Evolutionary conservation across 352 stramenopile genomes (phyloP), one percentile per base, ranked within the genome.

Genomic region (Pythium pyrilobum): DNA sequence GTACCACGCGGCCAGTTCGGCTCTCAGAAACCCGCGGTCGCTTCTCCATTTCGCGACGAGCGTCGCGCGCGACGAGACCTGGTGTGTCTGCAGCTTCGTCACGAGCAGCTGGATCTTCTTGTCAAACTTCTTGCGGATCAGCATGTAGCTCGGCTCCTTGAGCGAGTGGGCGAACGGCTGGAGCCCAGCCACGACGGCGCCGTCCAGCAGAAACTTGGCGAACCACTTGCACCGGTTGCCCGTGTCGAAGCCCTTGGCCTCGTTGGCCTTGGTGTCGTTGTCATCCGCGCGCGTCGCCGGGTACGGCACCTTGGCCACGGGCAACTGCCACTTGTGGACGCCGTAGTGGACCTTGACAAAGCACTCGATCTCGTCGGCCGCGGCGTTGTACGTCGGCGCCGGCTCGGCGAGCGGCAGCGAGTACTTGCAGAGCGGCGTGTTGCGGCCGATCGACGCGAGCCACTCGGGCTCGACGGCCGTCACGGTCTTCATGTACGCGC

Each of bases 391-490:
- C 38, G 70, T 82, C 24, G 83, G 83, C 20, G 64, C 62, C 23
- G 83, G 81, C 56, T 90, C 81, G 0, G 56, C 52, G 20, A 93
- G 51, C 7, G 81, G 79, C 38, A 59, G 59, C 28, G 75, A 81
- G 47, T 84, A 90, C 39, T 73, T 77, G 56, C 81, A 91, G 43
- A 93, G 51, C 29, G 83, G 80, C 21, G 80, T 89, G 47, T 76
- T 73, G 56, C 86, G 77, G 10, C 71, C 81, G n/a, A 93, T 82
- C 5, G 71, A 71, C n/a, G 76, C 71, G 16, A 99, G 85, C 96
- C 97, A 99, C 63, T 97, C 81, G 6, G 94, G 89, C 56, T 99
- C 97, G 13, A 99, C 92, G 2, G 96, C 92, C 9, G 96, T 99
- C 23, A 99, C 96, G 58, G 87, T 98, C 58, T 93, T 97, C 92